Evolutionary conservation across 2,329 filamentous ascomycete species (phyloP), one percentile per base, ranked within the genome.

Genomic region (Cladophialophora yegresii): DNA sequence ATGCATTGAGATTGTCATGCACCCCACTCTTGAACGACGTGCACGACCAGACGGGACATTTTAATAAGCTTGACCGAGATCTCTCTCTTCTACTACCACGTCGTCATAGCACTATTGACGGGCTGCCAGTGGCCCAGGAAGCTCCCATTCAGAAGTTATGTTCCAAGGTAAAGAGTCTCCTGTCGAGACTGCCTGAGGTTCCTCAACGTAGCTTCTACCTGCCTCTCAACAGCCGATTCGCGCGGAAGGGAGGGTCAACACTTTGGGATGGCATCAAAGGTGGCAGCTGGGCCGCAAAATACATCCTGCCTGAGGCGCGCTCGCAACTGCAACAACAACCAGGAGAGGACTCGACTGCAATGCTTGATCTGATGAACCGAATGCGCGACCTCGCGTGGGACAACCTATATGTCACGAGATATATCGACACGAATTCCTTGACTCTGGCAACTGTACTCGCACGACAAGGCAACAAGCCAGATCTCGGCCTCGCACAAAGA

Each of bases 181-280:
- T 57, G 20, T 4, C 33, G 2, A 5, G 54, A 1, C 36, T 57
- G 9, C 54, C 54, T n/a, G 22, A 47, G n/a, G 54, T 57, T 16
- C 54, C 54, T 8, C 54, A 57, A 26, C 54, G 54, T 30, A 57
- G 54, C 40, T 57, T 57, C 54, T 57, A 33, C 20, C 36, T 57
- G 22, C 54, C 54, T 30, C 54, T 57, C 32, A 57, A 57, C 26
- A 43, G 20, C 36, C 36, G 54, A 1, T 26, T 30, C 8, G 20
- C 5, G 54, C 54, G 54, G 36, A 47, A 45, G 36, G 22, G 43
- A 57, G 54, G 54, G 10, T 26, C 54, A 26, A 57, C 54, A 10
- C 36, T 57, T 12, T 57, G 54, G 54, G 54, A 57, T 28, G 16
- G 54, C 43, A 57, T 57, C 54, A 57, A 47, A 12, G n/a, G n/a